Evolutionary conservation across 2,329 filamentous ascomycete species (phyloP).

Genomic region (Aureobasidium sp.): DNA sequence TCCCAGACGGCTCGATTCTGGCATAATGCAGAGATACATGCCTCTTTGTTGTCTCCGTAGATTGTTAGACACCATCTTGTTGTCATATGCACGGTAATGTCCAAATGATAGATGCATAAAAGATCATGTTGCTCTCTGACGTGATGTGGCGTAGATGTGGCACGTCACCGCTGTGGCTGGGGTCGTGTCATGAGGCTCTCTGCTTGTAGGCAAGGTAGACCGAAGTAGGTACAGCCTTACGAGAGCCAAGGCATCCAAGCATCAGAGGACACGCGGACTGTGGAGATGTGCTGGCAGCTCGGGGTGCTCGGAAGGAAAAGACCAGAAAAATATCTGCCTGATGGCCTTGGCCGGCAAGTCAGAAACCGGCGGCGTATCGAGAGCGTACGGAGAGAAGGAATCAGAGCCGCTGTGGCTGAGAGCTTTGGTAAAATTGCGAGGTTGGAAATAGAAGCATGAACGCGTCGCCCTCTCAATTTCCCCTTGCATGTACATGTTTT

Average conservation of each 20-base stretch:
- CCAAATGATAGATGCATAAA: neutral
- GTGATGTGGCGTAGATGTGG: neutral
- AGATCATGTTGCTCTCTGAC: neutral
- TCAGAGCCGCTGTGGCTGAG: neutral
- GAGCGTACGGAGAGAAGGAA: neutral
- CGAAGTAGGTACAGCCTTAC: neutral
- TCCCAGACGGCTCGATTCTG: too few species aligned
- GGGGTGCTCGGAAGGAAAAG: neutral
- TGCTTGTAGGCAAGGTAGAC: neutral
- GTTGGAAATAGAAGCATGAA: neutral
- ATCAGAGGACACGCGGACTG: neutral
- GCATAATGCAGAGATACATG: too few species aligned
- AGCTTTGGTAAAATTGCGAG: neutral
- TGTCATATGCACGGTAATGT: neutral
- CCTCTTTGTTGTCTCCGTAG: too few species aligned
- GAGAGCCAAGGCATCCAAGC: neutral
- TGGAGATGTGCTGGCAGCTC: neutral
- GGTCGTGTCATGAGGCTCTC: neutral
- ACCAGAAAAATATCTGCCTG: neutral
- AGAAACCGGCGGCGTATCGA: neutral
- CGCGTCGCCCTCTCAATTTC: neutral
- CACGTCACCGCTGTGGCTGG: neutral
- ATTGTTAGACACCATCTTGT: too few species aligned
- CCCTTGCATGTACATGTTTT: conserved; percentile 3
- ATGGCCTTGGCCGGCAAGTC: conserved; percentile 2